Base-by-base conservation (phyloP, 768 basidiomycete genomes). In the Russula foetens region DNA sequence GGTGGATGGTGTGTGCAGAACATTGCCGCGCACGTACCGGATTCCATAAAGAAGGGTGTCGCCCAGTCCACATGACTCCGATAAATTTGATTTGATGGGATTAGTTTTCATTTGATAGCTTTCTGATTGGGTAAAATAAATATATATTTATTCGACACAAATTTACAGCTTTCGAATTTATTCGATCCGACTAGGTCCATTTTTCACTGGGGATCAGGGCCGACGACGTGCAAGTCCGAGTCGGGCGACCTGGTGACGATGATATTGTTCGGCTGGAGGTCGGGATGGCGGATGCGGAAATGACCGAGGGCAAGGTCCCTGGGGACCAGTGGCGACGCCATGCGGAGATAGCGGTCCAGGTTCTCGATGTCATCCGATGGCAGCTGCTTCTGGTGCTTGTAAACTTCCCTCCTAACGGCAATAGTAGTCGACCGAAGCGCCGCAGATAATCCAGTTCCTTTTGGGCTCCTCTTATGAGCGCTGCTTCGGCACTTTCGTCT, bases 391-490 rank as follows among this genome's bases (percentile, higher is more conserved):
- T 74, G 49, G 70, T 76, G 80, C 56, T 75, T 62, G 66, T 82
- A 81, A 68, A 58, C 68, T 1, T 74, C 73, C 69, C 80, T 80
- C 59, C 77, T 76, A 77, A 76, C 29, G 79, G 79, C 52, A 77
- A 55, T 23, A 79, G 67, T 53, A 78, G 81, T 73, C 59, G 75
- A 65, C 80, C 81, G 68, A 82, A 82, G 64, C 65, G 70, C 56
- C 72, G 31, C 28, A 82, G 70, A 71, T 81, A 81, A 17, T 76
- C 76, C 0, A 75, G 63, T 68, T 82, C 81, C 69, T 81, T 82
- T 45, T 67, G 52, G 5, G 79, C 78, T 64, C 61, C 74, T 72
- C 59, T 60, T 69, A 68, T 67, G 62, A 82, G 79, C 7, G 71
- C 75, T 68, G 72, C 74, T 69, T 79, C 71, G 58, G 72, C 71